Evolutionary conservation across 2,329 filamentous ascomycete genomes (phyloP).

Genomic region (Alternaria arbusti): DNA sequence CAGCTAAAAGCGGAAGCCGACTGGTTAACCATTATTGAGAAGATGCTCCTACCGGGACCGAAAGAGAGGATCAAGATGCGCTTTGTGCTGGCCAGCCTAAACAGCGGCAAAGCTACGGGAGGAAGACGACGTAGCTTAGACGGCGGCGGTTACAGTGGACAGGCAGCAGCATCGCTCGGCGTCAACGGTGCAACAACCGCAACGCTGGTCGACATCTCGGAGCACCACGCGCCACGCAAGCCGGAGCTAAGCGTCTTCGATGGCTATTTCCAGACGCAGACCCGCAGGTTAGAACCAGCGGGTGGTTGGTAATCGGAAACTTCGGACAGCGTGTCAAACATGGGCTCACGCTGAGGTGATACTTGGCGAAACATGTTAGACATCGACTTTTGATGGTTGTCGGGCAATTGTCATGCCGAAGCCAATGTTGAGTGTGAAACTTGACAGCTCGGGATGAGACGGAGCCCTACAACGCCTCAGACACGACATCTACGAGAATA

Average conservation of each 20-base stretch:
- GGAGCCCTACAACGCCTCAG: not conserved
- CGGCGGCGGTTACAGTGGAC: constrained; percentile 41
- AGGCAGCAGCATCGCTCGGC: constrained; percentile 30
- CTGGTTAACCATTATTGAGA: constrained; percentile 46
- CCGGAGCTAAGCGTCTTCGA: constrained; percentile 46
- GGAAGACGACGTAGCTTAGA: constrained; percentile 45
- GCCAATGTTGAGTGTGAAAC: constrained; percentile 1
- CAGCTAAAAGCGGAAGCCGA: constrained; percentile 43
- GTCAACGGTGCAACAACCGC: constrained; percentile 14
- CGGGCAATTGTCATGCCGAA: not conserved
- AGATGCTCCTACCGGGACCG: constrained; percentile 43
- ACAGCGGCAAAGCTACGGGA: constrained; percentile 35
- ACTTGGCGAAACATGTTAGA: constrained; percentile 22
- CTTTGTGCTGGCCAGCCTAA: constrained; percentile 35
- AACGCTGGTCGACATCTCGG: constrained; percentile 23
- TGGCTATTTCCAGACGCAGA: constrained; percentile 45
- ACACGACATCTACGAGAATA: not conserved
- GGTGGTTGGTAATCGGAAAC: constrained; percentile 24
- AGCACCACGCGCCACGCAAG: constrained; percentile 19
- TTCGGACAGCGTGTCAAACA: constrained; percentile 5
- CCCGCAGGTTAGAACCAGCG: constrained; percentile 28
- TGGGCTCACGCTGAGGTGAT: constrained; percentile 1
- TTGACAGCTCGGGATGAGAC: constrained; percentile 4
- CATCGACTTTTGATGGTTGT: not conserved
- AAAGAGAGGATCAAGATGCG: constrained; percentile 46